Evolutionary conservation across 2,329 filamentous ascomycete genomes (phyloP), one percentile per base, ranked within the genome.

Genomic region (Botrytis galanthina): DNA sequence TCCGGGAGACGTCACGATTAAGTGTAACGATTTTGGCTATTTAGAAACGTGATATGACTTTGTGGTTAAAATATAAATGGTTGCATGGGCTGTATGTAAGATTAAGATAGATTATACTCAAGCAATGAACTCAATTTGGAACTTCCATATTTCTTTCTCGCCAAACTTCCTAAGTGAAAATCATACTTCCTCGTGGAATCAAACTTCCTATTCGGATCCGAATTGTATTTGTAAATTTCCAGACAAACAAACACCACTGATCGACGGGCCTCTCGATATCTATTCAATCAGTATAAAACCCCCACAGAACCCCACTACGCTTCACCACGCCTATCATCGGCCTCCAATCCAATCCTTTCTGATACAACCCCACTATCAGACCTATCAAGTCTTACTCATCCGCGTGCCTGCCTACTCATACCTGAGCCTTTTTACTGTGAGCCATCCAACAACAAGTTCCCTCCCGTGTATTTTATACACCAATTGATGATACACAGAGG

Each of bases 241-340:
- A 42, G 26, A 62, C 26, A 42, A 42, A n/a, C 14, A 63, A 42
- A n/a, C 26, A 63, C 16, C n/a, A 35, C 14, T 48, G 29, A 37
- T 66, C 29, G 12, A 66, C 29, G 20, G 18, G 12, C 6, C 8
- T 32, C 20, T 16, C 6, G n/a, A 63, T 29, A 32, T 22, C 8
- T 35, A 26, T 37, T 29, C 20, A 22, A 64, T 64, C 39, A 12
- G 32, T 46, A 54, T 35, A 20, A 29, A 67, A 22, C 32, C 64
- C 64, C 46, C 22, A 32, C 16, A 39, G 16, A 42, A 39, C 48
- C 66, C 66, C 48, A 54, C 48, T n/a, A 51, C 64, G 35, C 64
- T 54, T 54, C 64, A 9, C 20, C 35, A 54, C 66, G 66, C 66
- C 66, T 68, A 68, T 68, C 35, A 68, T 68, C 66, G 48, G 66